Conservation (phyloP, 2,329 filamentous ascomycete species). For the Microthyrium microscopicum region DNA sequence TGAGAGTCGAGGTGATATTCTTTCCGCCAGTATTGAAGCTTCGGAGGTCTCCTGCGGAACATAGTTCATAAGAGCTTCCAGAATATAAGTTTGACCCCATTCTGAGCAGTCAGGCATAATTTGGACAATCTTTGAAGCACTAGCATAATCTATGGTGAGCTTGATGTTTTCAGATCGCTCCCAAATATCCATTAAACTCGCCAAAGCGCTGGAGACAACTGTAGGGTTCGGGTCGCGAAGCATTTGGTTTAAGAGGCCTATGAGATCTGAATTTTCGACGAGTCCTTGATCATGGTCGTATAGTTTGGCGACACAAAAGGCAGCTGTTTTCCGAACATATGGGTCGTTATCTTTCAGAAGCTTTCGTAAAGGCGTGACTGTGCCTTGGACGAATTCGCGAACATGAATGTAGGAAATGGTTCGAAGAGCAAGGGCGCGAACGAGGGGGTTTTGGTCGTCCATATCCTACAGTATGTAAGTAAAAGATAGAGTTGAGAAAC, state of each 20-base stretch:
- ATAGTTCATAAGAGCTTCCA: conserved; percentile 95
- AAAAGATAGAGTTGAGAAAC: neutral
- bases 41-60: conserved; percentile 83
- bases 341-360: conserved; percentile 77
- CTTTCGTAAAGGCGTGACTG: conserved; percentile 65
- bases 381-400: conserved; percentile 84
- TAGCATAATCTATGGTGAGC: conserved; percentile 91
- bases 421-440: conserved; percentile 77
- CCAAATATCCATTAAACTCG: conserved; percentile 93
- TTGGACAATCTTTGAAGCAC: conserved; percentile 94
- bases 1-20: conserved; percentile 86
- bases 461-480: conserved; percentile 49
- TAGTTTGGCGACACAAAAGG: conserved; percentile 89
- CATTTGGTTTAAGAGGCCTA: conserved; percentile 78
- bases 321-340: conserved; percentile 93
- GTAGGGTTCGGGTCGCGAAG: conserved; percentile 93
- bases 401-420: conserved; percentile 98
- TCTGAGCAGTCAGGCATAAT: conserved; percentile 95
- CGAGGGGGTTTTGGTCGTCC: conserved; percentile 80
- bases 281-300: conserved; percentile 90
- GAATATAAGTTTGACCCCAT: conserved; percentile 97
- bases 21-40: conserved; percentile 75
- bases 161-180: conserved; percentile 95
- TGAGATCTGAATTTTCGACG: conserved; percentile 81
- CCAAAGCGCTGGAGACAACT: conserved; percentile 85